phyloP scores from a whole-genome alignment of 2,329 filamentous ascomycete genomes.

The Metarhizium brunneum region DNA sequence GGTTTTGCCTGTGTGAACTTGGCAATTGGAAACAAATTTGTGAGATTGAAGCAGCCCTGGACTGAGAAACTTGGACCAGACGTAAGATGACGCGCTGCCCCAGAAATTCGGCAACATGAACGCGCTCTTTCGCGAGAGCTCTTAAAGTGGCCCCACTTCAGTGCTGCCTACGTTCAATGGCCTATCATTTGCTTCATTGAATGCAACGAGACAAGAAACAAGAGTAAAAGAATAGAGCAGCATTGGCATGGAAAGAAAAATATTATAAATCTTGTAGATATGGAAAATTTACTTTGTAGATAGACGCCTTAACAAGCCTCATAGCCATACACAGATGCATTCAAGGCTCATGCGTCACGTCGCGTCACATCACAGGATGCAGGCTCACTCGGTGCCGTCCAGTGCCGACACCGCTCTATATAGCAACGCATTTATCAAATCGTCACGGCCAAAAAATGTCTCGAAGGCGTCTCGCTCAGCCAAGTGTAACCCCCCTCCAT shows the following conservation, averaged over 20 bases:
- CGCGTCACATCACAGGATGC: neutral
- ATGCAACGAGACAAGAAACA: neutral
- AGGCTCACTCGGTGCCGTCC: neutral
- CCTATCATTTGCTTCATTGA: neutral
- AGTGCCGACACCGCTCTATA: neutral
- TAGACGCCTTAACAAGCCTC: no score
- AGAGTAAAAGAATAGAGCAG: neutral
- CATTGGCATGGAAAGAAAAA: neutral
- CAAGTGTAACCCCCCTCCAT: constrained; percentile 19
- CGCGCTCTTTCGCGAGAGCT: constrained; percentile 2
- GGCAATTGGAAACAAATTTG: no score
- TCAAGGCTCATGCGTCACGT: no score
- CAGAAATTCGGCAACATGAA: neutral
- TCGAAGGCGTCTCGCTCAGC: constrained; percentile 31
- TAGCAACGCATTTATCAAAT: constrained; percentile 3
- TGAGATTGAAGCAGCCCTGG: neutral
- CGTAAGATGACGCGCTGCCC: neutral
- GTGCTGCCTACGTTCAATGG: neutral
- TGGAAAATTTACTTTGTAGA: no score
- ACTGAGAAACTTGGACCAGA: neutral
- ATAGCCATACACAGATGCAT: no score
- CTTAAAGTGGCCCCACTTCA: constrained; percentile 11
- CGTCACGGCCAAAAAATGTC: constrained; percentile 22
- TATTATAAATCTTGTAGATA: no score
- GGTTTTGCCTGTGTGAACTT: no score